Percentiles rank a stretch among this genome's conserved stretches.
These are phyloP conservation scores for Trichosanthes truncata DNA, from an alignment of 306 rosid genomes.

Conservation along the genomic window DNA sequence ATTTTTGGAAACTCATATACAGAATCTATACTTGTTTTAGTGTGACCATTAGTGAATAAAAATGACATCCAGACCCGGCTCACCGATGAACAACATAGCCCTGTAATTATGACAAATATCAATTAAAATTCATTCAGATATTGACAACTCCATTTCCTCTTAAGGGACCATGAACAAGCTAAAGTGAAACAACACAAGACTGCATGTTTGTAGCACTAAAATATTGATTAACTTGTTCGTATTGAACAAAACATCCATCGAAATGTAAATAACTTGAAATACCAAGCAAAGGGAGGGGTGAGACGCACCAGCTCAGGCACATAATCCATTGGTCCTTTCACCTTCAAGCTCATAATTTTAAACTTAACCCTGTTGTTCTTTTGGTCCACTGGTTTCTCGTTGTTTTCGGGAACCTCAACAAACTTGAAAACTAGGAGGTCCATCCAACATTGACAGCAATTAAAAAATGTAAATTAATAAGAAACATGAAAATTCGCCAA, in stretches of 20 bases:
- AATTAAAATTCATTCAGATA: background rate
- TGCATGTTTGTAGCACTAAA: background rate
- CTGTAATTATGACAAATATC: background rate
- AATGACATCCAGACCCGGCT: background rate
- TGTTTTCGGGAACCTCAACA: slow-evolving; percentile 87
- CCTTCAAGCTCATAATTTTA: slow-evolving; percentile 99
- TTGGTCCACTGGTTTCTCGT: slow-evolving; percentile 70
- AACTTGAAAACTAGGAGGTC: slow-evolving; percentile 73
- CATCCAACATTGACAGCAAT: slow-evolving; percentile 8
- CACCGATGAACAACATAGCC: background rate
- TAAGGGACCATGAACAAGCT: background rate
- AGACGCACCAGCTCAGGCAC: slow-evolving; percentile 92
- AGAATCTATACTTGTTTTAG: background rate
- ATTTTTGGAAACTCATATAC: background rate
- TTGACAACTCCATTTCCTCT: background rate
- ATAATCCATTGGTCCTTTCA: slow-evolving; percentile 77
- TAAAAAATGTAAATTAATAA: background rate
- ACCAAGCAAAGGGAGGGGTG: background rate
- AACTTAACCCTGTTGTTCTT: slow-evolving; percentile 84
- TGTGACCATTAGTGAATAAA: background rate
- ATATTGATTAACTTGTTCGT: background rate
- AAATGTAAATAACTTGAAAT: background rate
- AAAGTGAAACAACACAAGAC: background rate
- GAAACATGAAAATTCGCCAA: background rate
- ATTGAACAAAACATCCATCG: background rate